These are phyloP conservation scores for Aspergillus biplanus DNA, from an alignment of 495 filamentous ascomycete species.

Conservation along the genomic window DNA sequence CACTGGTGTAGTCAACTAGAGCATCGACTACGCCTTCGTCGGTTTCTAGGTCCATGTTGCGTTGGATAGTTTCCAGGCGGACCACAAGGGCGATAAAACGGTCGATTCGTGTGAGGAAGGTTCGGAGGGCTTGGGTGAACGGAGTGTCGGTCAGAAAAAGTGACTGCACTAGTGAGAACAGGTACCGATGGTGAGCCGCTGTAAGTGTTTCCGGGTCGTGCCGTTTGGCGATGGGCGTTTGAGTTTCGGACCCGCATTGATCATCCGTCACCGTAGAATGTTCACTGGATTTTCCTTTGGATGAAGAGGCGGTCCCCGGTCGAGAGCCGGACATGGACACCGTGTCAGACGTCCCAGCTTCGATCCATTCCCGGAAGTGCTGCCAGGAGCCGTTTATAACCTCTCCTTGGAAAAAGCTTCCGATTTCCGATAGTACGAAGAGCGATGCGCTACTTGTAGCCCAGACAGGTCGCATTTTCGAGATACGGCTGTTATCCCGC, in stretches of 20 bases:
- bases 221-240: slow-evolving; percentile 36
- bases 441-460: slow-evolving; percentile 80
- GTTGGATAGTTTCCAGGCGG: slow-evolving; percentile 72
- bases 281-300: slow-evolving; percentile 23
- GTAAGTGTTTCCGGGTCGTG: slow-evolving; percentile 86
- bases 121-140: slow-evolving; percentile 73
- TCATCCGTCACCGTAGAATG: slow-evolving; percentile 16
- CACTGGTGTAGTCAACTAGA: slow-evolving; percentile 66
- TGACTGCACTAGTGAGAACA: slow-evolving; percentile 64
- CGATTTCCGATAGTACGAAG: slow-evolving; percentile 84
- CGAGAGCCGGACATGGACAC: slow-evolving; percentile 45
- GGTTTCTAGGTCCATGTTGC: slow-evolving; percentile 72
- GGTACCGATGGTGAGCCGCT: slow-evolving; percentile 74
- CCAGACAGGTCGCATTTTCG: slow-evolving; percentile 79
- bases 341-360: slow-evolving; percentile 31
- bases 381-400: slow-evolving; percentile 79
- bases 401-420: slow-evolving; percentile 87
- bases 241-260: slow-evolving; percentile 18
- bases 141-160: slow-evolving; percentile 70
- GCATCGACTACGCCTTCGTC: slow-evolving; percentile 80
- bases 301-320: slow-evolving; percentile 42
- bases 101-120: slow-evolving; percentile 72
- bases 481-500: slow-evolving; percentile 59
- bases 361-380: slow-evolving; percentile 63
- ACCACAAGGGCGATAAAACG: slow-evolving; percentile 74